A percentile compares a stretch with the other conserved stretches of the same genome.
Evolutionary conservation across 2,329 filamentous ascomycete genomes (phyloP).

Genomic region (Peltaster fructicola): DNA sequence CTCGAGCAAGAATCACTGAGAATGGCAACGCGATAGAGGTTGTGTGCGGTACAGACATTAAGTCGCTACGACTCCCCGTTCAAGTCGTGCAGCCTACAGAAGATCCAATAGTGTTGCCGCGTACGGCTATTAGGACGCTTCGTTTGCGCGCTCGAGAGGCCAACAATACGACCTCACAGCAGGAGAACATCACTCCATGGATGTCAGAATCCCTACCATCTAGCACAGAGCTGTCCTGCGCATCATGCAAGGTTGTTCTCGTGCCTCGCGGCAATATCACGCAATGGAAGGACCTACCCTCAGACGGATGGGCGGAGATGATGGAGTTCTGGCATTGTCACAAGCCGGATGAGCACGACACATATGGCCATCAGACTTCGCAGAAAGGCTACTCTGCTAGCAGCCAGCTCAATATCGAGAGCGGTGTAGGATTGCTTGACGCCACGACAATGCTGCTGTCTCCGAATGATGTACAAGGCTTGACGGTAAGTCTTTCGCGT

Average conservation of each 20-base stretch:
- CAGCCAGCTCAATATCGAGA: conserved; percentile 49
- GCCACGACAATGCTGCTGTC: conserved; percentile 57
- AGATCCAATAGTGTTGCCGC: too few relatives aligned
- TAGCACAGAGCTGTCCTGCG: conserved; percentile 13
- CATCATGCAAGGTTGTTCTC: conserved; percentile 11
- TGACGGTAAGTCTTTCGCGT: conserved; percentile 23
- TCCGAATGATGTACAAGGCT: conserved; percentile 42
- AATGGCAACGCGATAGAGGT: too few relatives aligned
- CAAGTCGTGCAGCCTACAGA: too few relatives aligned
- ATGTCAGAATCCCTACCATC: conserved; percentile 20
- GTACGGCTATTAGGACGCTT: too few relatives aligned
- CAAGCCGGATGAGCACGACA: conserved; percentile 53
- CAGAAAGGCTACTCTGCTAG: conserved; percentile 68
- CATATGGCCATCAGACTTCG: conserved; percentile 24
- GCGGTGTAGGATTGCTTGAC: conserved; percentile 62
- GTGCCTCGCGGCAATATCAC: conserved; percentile 21
- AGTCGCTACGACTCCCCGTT: too few relatives aligned
- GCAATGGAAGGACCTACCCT: conserved; percentile 82
- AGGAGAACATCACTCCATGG: conserved; percentile 25
- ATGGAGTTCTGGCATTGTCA: conserved; percentile 99
- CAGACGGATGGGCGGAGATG: conserved; percentile 98
- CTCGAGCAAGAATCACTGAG: too few relatives aligned
- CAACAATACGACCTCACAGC: too few relatives aligned
- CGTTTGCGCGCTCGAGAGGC: too few relatives aligned
- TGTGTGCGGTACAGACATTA: too few relatives aligned